Evolutionary conservation across 352 stramenopile species (phyloP), one percentile per base, ranked within the genome.

Genomic region (Pythium volutum): DNA sequence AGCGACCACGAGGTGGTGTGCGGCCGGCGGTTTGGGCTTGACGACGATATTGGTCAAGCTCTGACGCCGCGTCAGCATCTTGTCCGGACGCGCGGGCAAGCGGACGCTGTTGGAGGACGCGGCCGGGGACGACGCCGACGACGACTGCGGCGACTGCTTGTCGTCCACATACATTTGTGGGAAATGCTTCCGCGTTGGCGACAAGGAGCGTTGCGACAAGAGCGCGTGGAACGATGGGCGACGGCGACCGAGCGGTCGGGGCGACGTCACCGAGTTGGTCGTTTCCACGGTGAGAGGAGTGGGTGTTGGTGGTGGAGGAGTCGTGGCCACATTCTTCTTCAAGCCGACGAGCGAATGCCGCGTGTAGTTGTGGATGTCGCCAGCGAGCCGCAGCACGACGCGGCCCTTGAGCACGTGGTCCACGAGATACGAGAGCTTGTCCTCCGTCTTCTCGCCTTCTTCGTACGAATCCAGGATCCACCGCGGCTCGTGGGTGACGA

Each of bases 301-400:
- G 1, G 50, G 14, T 18, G 29, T 18, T 29, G n/a, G 3, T 20
- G 62, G 23, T 56, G 55, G 43, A 3, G 34, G 55, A 46, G 18
- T 7, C 7, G 12, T n/a, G n/a, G 25, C 3, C 4, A 49, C 15
- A 3, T 54, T 51, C 11, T 47, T 51, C 11, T 47, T 74, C 52
- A 61, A 70, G 59, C 48, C 64, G 39, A 52, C 71, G 20, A 93
- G 69, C 11, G 93, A 91, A 67, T 98, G 87, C 0, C 93, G 76
- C 49, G 87, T 96, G 71, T 98, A 98, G 71, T 98, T 96, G 75
- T 98, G 93, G 29, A 98, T 84, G 71, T 98, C 93, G 3, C 93
- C 93, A 14, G 93, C 91, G 36, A 98, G 74, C 9, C 86, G 77
- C 10, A 95, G 38, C 11, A 84, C 77, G 20, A 93, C 83, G 27